Evolutionary conservation across 495 filamentous ascomycete genomes (phyloP), one percentile per base, ranked within the genome.

Genomic region (Hypoxylon subgilvum): DNA sequence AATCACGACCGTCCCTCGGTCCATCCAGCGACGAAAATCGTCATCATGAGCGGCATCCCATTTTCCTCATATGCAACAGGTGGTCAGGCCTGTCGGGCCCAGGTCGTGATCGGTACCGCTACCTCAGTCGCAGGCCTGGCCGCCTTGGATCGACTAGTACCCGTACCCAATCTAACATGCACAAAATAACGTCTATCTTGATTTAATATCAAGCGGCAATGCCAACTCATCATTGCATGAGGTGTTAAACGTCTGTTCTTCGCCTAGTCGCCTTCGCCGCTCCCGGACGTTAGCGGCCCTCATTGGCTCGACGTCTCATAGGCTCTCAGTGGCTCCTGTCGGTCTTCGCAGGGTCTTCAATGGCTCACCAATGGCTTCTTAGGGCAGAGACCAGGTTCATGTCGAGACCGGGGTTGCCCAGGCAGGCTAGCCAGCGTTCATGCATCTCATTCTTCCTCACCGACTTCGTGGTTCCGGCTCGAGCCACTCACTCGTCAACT

Each of bases 141-240:
- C 43, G 45, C 45, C 51, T 62, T 62, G 59, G 55, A 62, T 58
- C 42, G 66, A 43, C 49, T 57, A 52, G 57, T 66, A 63, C 67
- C 64, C 57, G 66, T 75, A 68, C 73, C 70, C 57, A 58, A 75
- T 79, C 73, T 69, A 73, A 75, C 66, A 66, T 73, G 68, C 74
- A 76, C 74, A 74, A 77, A 76, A 79, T 77, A 72, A 76, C 71
- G 75, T 70, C 75, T 73, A 73, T 76, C 74, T 76, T 74, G 72
- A 74, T 78, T 82, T 83, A 85, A 81, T 80, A 79, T 83, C 80
- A 81, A 86, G 79, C 81, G 64, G 84, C 83, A 83, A 72, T 91
- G 89, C 86, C 89, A 92, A 85, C 89, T 90, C 89, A 92, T 90
- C 88, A 87, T 75, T 89, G 87, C 89, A 87, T 90, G 81, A 80